A percentile compares a stretch with the other conserved stretches of the same genome.
These are phyloP conservation scores for Odontarrhena argentea DNA, from an alignment of 345 rosid genomes.

Conservation along the genomic window DNA sequence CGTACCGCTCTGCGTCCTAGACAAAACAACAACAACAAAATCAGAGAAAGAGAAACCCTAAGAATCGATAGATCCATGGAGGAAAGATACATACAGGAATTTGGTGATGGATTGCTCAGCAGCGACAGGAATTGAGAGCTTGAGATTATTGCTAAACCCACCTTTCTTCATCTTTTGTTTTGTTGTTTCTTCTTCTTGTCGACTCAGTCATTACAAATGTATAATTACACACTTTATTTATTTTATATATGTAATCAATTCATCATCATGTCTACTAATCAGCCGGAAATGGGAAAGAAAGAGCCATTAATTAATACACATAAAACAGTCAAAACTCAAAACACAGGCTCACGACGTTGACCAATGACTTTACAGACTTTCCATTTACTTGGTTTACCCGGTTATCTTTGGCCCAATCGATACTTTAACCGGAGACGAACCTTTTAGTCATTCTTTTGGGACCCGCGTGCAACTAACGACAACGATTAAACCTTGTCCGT, in stretches of 20 bases:
- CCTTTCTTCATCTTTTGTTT: slow-evolving; percentile 59
- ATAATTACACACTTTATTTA: not conserved
- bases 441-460: no score
- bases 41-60: no score
- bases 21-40: not conserved
- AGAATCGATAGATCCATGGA: not conserved
- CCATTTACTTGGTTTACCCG: slow-evolving; percentile 16
- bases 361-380: slow-evolving; percentile 26
- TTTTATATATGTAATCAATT: not conserved
- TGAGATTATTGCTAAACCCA: slow-evolving; percentile 55
- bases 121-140: slow-evolving; percentile 64
- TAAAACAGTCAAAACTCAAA: slow-evolving; percentile 33
- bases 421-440: slow-evolving; percentile 5
- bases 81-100: slow-evolving; percentile 69
- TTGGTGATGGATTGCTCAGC: slow-evolving; percentile 59
- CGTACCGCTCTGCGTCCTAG: slow-evolving; percentile 85
- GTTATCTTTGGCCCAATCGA: not conserved
- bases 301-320: not conserved
- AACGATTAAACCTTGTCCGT: no score
- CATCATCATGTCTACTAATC: slow-evolving; percentile 20
- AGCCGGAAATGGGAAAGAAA: not conserved
- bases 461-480: no score
- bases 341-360: slow-evolving; percentile 29
- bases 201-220: slow-evolving; percentile 16
- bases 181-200: not conserved